These are phyloP conservation scores for Alternaria metachromatica DNA, from an alignment of 2,329 filamentous ascomycete genomes.

Conservation along the genomic window DNA sequence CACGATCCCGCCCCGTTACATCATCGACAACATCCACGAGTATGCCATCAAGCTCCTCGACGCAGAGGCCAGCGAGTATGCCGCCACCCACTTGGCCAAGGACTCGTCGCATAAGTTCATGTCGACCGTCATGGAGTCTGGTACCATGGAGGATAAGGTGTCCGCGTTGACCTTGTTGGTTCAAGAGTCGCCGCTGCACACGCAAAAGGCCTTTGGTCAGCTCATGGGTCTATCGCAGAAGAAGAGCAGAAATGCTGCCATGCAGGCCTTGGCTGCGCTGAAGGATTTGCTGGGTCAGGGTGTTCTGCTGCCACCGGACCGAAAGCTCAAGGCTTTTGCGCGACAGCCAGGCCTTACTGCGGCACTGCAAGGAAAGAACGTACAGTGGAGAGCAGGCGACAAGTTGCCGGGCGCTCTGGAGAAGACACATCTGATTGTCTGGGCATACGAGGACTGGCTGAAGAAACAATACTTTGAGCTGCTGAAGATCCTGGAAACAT, in stretches of 20 bases:
- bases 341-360: constrained; percentile 79
- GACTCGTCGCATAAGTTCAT: constrained; percentile 95
- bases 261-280: constrained; percentile 88
- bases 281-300: constrained; percentile 95
- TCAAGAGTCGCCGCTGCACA: constrained; percentile 95
- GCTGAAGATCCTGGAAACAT: constrained; percentile 86
- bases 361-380: constrained; percentile 68
- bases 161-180: constrained; percentile 92
- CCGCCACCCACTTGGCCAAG: constrained; percentile 71
- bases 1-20: constrained; percentile 56
- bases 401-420: constrained; percentile 76
- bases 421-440: constrained; percentile 79
- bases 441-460: constrained; percentile 94
- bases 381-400: constrained; percentile 72
- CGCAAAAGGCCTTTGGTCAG: constrained; percentile 85
- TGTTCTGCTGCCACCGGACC: constrained; percentile 79
- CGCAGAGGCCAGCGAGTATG: constrained; percentile 77
- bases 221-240: constrained; percentile 86
- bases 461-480: constrained; percentile 94
- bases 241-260: constrained; percentile 88
- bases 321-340: constrained; percentile 80
- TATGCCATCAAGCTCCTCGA: constrained; percentile 79
- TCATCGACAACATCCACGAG: constrained; percentile 66
- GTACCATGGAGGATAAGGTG: constrained; percentile 95
- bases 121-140: constrained; percentile 94